phyloP scores from a whole-genome alignment of 306 rosid species.

The Castanopsis chinensis region DNA sequence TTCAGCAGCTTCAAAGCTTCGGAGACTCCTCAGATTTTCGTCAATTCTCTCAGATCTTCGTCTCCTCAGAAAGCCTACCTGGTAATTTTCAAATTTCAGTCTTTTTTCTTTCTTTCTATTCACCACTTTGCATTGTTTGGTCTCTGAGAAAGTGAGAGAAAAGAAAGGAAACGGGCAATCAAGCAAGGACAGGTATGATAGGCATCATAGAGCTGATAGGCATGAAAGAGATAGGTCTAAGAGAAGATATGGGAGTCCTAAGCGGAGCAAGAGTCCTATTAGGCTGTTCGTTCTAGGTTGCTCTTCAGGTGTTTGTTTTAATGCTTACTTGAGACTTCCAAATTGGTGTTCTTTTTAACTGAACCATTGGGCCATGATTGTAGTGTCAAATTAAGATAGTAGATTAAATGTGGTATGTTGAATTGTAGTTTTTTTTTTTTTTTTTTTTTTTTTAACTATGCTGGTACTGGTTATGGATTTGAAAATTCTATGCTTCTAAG shows the following conservation, averaged over 20 bases:
- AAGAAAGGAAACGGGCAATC: constrained; percentile 9
- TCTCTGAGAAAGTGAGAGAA: too few relatives aligned
- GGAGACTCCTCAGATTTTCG: too few relatives aligned
- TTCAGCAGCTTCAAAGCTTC: too few relatives aligned
- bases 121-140: too few relatives aligned
- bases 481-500: not conserved
- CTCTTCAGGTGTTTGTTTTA: not conserved
- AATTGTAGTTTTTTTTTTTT: not conserved
- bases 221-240: constrained; percentile 39
- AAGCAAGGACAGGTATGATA: constrained; percentile 24
- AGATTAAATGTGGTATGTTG: not conserved
- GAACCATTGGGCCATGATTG: not conserved
- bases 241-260: constrained; percentile 38
- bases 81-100: too few relatives aligned
- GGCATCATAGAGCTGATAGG: constrained; percentile 15
- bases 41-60: too few relatives aligned
- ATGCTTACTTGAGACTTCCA: not conserved
- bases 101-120: too few relatives aligned
- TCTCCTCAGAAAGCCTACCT: too few relatives aligned
- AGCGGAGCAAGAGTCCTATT: constrained; percentile 41
- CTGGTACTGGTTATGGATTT: constrained; percentile 1
- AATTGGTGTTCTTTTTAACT: not conserved
- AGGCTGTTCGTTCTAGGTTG: constrained; percentile 37
- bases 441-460: not conserved
- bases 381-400: not conserved